Evolutionary conservation across 495 filamentous ascomycete genomes (phyloP), one percentile per base, ranked within the genome.

Genomic region (Collariella sp.): DNA sequence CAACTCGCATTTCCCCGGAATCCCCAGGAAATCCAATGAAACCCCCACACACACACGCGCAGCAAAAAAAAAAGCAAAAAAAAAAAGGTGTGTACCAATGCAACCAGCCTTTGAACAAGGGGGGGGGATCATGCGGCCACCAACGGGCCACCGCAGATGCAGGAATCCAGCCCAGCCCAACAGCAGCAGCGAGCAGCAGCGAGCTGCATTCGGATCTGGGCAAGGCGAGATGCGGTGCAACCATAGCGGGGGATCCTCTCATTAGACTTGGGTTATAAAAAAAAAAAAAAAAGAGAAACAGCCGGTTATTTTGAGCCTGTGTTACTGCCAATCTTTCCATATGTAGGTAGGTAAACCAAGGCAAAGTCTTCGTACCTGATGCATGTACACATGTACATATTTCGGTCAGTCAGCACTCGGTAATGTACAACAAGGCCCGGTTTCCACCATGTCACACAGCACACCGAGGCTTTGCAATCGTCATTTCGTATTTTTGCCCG

Each of bases 71-170:
- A 2, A 1, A 22, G 13, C 22, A n/a, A n/a, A n/a, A n/a, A n/a
- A n/a, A 33, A 36, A 16, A 24, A 24, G 13, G 45, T 55, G 52
- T 55, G 52, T n/a, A n/a, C 29, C 52, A 55, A 55, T 55, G 52
- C 52, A 24, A 26, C 52, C 26, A 43, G 11, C 36, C 52, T 34
- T 5, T 10, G 29, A 16, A 43, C 52, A 55, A 20, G 52, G 50
- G 52, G 52, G 50, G 52, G 36, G 15, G 19, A 26, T 43, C 10
- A 43, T 52, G 49, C 26, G 7, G 11, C 6, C 16, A 10, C 18
- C 16, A 33, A 38, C 5, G 9, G 22, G 43, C 12, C 38, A 16
- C 10, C 40, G 40, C 16, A 10, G 40, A 24, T 20, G 5, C 19
- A 26, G 29, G 10, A 22, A 13, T 29, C 11, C 22, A 6, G 41